These are phyloP conservation scores for Malus hybrid DNA, from an alignment of 331 rosid species.

Conservation along the genomic window DNA sequence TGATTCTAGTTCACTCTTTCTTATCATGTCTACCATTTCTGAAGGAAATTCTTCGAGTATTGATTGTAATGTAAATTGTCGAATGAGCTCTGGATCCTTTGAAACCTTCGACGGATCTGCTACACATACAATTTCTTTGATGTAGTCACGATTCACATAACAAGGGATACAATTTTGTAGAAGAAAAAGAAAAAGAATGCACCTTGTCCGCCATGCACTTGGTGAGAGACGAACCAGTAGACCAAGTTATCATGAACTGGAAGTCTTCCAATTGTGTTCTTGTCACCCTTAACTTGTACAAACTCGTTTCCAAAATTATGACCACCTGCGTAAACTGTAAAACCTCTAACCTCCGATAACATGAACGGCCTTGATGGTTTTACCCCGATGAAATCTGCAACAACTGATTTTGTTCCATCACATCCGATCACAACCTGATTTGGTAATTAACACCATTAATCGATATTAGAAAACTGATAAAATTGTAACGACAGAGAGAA, in stretches of 20 bases:
- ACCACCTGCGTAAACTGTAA: conserved; percentile 33
- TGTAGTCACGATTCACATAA: not conserved
- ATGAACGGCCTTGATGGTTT: conserved; percentile 8
- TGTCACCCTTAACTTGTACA: conserved; percentile 15
- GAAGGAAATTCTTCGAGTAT: too few species aligned
- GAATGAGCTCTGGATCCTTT: not conserved
- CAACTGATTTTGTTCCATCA: conserved; percentile 46
- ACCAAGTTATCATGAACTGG: conserved; percentile 29
- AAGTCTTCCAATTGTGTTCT: conserved; percentile 31
- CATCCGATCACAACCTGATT: conserved; percentile 49
- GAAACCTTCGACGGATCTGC: conserved; percentile 29
- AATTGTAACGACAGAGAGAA: not conserved
- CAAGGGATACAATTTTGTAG: too few species aligned
- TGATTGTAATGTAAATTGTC: too few species aligned
- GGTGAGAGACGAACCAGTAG: conserved; percentile 35
- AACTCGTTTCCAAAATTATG: conserved; percentile 32
- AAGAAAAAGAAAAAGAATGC: not conserved
- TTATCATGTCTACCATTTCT: too few species aligned
- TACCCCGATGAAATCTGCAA: conserved; percentile 29
- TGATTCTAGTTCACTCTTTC: too few species aligned
- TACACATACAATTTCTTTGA: not conserved
- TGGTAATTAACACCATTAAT: too few species aligned
- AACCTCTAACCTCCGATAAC: conserved; percentile 33
- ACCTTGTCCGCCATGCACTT: not conserved
- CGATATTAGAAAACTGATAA: too few species aligned